phyloP scores from a whole-genome alignment of 768 basidiomycete species.

The Tricholoma bakamatsutake region DNA sequence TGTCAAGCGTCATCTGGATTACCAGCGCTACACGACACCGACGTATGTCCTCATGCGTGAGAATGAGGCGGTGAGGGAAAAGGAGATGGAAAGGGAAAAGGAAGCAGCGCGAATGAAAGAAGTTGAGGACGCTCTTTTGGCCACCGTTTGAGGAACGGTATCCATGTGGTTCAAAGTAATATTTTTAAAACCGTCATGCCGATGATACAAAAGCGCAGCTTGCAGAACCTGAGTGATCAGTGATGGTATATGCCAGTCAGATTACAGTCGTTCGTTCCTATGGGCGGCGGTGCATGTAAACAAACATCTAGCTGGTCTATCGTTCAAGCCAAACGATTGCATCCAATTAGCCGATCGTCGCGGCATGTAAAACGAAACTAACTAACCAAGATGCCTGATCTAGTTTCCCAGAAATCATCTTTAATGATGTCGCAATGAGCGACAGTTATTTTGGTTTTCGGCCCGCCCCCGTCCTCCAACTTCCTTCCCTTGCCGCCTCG shows the following conservation, averaged over 20 bases:
- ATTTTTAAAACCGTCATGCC: neutral
- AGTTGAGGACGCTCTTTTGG: conserved; percentile 62
- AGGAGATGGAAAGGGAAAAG: conserved; percentile 39
- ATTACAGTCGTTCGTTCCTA: neutral
- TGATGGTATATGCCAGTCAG: neutral
- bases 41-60: conserved; percentile 64
- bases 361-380: neutral
- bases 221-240: too few species aligned
- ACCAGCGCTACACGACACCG: conserved; percentile 64
- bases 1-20: conserved; percentile 84
- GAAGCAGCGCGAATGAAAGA: conserved; percentile 51
- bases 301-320: neutral
- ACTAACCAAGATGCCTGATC: conserved; percentile 46
- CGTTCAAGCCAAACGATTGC: neutral
- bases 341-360: neutral
- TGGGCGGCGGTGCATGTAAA: too few species aligned
- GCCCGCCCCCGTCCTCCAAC: conserved; percentile 27
- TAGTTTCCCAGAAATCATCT: conserved; percentile 70
- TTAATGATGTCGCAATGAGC: conserved; percentile 82
- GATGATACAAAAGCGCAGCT: neutral
- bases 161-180: neutral
- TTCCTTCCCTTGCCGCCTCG: conserved; percentile 7
- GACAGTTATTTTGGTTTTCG: conserved; percentile 44
- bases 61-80: conserved; percentile 58
- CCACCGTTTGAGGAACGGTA: conserved; percentile 28